Evolutionary conservation across 1,284 basidiomycete species (phyloP).

Genomic region (Pseudomicrostroma phylloplanum): DNA sequence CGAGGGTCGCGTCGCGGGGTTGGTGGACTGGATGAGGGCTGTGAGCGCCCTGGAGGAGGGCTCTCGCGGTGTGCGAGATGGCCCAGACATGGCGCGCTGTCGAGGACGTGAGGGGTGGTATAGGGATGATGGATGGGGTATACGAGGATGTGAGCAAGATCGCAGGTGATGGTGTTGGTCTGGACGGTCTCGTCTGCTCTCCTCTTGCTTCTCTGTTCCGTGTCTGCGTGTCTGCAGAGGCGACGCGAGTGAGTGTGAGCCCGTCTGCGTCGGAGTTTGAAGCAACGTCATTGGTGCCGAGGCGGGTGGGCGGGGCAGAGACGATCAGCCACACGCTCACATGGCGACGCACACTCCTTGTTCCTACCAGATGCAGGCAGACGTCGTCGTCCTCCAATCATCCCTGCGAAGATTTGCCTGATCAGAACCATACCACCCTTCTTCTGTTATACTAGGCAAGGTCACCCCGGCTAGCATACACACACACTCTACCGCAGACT

Average conservation of each 20-base stretch:
- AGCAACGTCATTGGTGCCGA: too few relatives aligned
- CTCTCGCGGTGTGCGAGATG: not conserved
- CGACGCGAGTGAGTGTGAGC: too few relatives aligned
- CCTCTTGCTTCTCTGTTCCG: too few relatives aligned
- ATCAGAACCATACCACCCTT: not conserved
- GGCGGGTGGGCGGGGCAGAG: too few relatives aligned
- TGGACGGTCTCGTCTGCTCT: too few relatives aligned
- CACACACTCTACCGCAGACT: too few relatives aligned
- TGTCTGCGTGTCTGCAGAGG: too few relatives aligned
- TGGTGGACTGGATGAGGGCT: not conserved
- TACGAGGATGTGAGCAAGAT: not conserved
- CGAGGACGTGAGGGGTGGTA: not conserved
- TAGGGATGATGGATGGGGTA: not conserved
- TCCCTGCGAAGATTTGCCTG: not conserved
- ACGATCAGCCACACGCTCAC: not conserved
- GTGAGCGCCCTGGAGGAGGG: not conserved
- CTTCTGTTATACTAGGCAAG: too few relatives aligned
- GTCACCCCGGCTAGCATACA: too few relatives aligned
- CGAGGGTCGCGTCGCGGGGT: conserved; percentile 1
- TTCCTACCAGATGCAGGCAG: not conserved
- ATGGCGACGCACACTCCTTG: not conserved
- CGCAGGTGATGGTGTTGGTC: too few relatives aligned
- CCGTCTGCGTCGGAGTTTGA: too few relatives aligned
- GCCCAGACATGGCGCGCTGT: too few relatives aligned
- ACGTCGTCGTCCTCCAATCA: not conserved